Evolutionary conservation across 2,329 filamentous ascomycete species (phyloP).

Genomic region (Sclerotinia glacialis): DNA sequence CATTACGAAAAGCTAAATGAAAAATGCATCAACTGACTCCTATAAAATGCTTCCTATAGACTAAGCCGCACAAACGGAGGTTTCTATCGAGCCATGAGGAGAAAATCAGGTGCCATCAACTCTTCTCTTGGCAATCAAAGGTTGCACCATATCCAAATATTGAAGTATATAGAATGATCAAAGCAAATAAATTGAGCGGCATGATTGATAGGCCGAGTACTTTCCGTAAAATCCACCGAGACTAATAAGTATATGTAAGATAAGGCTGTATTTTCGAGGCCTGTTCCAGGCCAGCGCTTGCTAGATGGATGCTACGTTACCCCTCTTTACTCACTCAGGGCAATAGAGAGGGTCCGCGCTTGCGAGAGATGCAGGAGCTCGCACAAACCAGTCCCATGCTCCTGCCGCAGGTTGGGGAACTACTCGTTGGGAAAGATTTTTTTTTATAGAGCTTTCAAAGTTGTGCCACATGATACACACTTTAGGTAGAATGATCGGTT

Average conservation of each 20-base stretch:
- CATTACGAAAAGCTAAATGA: neutral
- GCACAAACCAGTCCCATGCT: conserved; percentile 11
- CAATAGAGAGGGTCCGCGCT: neutral
- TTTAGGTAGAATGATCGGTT: conserved; percentile 7
- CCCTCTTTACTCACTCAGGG: neutral
- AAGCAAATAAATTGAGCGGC: neutral
- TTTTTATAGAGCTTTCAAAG: neutral
- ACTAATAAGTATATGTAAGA: conserved; percentile 10
- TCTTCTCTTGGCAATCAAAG: conserved; percentile 10
- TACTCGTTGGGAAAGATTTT: neutral
- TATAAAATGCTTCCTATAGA: neutral
- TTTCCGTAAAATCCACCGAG: neutral
- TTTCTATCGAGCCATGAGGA: neutral
- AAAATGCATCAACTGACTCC: conserved; percentile 10
- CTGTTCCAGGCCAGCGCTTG: conserved; percentile 1
- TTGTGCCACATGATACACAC: conserved; percentile 16
- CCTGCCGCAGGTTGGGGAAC: conserved; percentile 7
- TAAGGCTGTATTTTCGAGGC: neutral
- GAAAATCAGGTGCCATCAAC: neutral
- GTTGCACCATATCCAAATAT: neutral
- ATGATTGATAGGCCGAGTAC: neutral
- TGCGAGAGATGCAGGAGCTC: neutral
- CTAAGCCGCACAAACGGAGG: neutral
- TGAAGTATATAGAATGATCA: neutral
- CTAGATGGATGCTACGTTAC: neutral